Base-by-base conservation (phyloP, 108 stramenopile genomes). In the Stephanodiscus triporus region DNA sequence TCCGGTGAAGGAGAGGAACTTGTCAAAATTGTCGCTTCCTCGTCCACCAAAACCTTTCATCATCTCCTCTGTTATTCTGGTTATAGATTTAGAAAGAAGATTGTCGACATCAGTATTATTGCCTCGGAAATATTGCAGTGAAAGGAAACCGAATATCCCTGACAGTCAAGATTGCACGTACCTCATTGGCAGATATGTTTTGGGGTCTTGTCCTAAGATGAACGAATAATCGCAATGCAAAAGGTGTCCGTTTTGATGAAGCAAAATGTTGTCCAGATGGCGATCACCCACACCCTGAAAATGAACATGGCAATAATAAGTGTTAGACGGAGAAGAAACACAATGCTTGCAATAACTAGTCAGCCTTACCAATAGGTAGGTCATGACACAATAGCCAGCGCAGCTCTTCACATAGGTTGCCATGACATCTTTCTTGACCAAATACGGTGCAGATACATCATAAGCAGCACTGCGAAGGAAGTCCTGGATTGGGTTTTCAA, bases 331-430 rank as follows among this genome's bases (percentile, higher is more conserved):
- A 19, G 30, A 34, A 2, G n/a, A 58, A 34, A 22, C 17, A 23
- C 16, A 19, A 53, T 0, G 9, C 62, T 23, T 16, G 40, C 27
- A 26, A 7, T 10, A 17, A 58, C 6, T 50, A 56, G 5, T 14
- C 32, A 19, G 32, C 16, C 68, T 70, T 38, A 77, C 89, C 55
- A 99, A 78, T 22, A 99, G 59, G 69, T 98, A 99, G 5, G 98
- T 99, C 26, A 97, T 93, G 47, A 99, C 97, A 77, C 97, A 96
- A 84, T 98, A 99, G 10, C 98, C 98, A 16, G 99, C 99, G 60
- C 97, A 98, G 68, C 89, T 92, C 68, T 94, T 89, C 51, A 98
- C 93, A 73, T 97, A 99, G 0, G 85, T 96, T 50, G 92, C 89
- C 86, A 97, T 88, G 8, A 95, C 96, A 57, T 85, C 84, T 36